A percentile compares a stretch with the other conserved stretches of the same genome.
Evolutionary conservation across 2,329 filamentous ascomycete species (phyloP).

Genomic region (Phialophora tarda): DNA sequence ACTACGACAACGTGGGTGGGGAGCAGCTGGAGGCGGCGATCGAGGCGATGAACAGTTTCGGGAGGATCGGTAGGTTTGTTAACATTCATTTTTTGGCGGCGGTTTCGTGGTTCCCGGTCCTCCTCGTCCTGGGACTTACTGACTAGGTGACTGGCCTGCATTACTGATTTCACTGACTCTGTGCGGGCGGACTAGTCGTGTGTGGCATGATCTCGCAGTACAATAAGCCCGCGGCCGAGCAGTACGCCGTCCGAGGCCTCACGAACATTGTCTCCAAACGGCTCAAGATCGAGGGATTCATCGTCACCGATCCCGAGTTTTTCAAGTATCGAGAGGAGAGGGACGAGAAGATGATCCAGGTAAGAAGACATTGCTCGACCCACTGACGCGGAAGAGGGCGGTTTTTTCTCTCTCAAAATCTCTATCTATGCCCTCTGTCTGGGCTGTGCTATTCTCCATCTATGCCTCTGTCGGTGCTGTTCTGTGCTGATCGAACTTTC

Average conservation of each 20-base stretch:
- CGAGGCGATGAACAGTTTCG: conserved; percentile 66
- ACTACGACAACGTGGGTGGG: conserved; percentile 80
- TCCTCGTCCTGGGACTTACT: not conserved
- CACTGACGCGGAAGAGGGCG: not conserved
- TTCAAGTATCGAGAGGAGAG: conserved; percentile 66
- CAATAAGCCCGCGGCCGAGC: conserved; percentile 64
- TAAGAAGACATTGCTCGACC: conserved; percentile 45
- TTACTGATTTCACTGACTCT: not conserved
- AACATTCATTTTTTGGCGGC: not conserved
- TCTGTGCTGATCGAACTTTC: not conserved
- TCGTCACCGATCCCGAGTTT: conserved; percentile 69
- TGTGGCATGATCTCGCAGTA: conserved; percentile 69
- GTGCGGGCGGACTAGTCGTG: conserved; percentile 3
- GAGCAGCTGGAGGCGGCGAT: conserved; percentile 63
- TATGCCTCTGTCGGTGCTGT: not conserved
- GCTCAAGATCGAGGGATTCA: conserved; percentile 73
- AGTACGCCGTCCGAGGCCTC: conserved; percentile 70
- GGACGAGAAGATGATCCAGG: conserved; percentile 75
- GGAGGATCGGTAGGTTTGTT: conserved; percentile 65
- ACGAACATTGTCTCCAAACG: conserved; percentile 69
- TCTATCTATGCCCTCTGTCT: not conserved
- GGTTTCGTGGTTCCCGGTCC: not conserved
- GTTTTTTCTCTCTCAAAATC: not conserved
- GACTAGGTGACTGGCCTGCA: not conserved
- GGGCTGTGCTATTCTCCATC: not conserved